These are phyloP conservation scores for Wallemia ichthyophaga DNA, from an alignment of 1,284 basidiomycete genomes.

Conservation along the genomic window DNA sequence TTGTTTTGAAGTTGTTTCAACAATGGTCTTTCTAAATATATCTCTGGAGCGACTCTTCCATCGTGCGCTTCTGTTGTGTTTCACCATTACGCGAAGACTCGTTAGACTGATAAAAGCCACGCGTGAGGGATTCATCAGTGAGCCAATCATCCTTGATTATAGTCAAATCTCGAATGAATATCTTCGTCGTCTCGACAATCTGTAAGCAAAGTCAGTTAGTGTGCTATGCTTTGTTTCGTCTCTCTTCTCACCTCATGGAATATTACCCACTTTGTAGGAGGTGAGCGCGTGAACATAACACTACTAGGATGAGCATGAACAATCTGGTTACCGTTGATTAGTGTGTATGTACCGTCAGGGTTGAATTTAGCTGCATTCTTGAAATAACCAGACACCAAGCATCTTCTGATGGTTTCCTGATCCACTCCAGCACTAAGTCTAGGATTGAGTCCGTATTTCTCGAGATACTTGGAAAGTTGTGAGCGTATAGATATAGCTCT, in stretches of 20 bases:
- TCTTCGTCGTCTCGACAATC: slow-evolving; percentile 64
- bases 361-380: slow-evolving; percentile 56
- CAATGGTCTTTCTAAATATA: background rate
- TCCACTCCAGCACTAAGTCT: slow-evolving; percentile 30
- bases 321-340: slow-evolving; percentile 22
- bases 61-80: background rate
- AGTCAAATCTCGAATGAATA: slow-evolving; percentile 25
- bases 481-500: slow-evolving; percentile 68
- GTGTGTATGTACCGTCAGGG: slow-evolving; percentile 41
- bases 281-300: slow-evolving; percentile 72
- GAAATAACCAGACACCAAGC: slow-evolving; percentile 43
- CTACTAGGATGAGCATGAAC: slow-evolving; percentile 78
- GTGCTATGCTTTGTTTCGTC: background rate
- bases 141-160: slow-evolving; percentile 24
- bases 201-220: no score
- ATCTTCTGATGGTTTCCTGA: slow-evolving; percentile 55
- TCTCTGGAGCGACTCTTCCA: background rate
- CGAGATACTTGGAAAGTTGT: slow-evolving; percentile 75
- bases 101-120: background rate
- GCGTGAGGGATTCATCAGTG: slow-evolving; percentile 10
- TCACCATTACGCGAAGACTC: background rate
- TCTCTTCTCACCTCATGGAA: slow-evolving; percentile 50
- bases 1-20: no score
- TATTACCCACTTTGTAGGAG: slow-evolving; percentile 66
- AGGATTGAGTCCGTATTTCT: slow-evolving; percentile 48